Evolutionary conservation across 129 eudicot species (phyloP), one percentile per base, ranked within the genome.

Genomic region (Cynara cardunculus): DNA sequence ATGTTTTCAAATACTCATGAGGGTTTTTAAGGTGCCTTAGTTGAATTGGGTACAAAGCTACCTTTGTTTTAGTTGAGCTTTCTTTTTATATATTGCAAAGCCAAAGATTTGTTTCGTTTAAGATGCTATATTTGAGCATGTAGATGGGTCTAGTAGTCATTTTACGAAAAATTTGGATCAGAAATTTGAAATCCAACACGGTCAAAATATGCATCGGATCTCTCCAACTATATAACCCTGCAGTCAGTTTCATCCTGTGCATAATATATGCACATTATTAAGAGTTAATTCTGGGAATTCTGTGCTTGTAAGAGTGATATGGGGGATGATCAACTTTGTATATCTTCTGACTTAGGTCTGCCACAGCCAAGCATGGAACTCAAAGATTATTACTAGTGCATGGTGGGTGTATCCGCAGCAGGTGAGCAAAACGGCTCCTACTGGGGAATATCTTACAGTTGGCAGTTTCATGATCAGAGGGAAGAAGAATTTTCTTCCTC

Each of bases 331-430:
- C 61, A 18, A 72, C 37, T 70, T 25, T 71, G 14, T 34, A 25
- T 46, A 46, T 41, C 21, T 26, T 8, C 19, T 75, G 12, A 41
- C 82, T 80, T 71, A 94, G 99, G 99, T 94, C 72, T 94, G 99
- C 87, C 97, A 90, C 77, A 94, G 99, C 86, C 93, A 94, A 84
- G 99, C 99, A 46, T 94, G 99, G 99, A 92, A 94, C 85, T 94
- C 99, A 24, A 94, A 94, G 88, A 94, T 94, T 73, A 96, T 94
- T 24, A 94, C 99, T 24, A 94, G 99, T 89, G 99, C 99, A 73
- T 94, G 99, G 99, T 94, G 99, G 99, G 99, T 94, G 59, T 92
- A 92, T 75, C 99, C 99, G 75, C 86, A 94, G 78, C 99, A 94
- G 87, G 99, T 94, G 74, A 92, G 94, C 73, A 94, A 94, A 89